Evolutionary conservation across 805 yeast species (phyloP).

Genomic region (Cephaloascus fragrans): DNA sequence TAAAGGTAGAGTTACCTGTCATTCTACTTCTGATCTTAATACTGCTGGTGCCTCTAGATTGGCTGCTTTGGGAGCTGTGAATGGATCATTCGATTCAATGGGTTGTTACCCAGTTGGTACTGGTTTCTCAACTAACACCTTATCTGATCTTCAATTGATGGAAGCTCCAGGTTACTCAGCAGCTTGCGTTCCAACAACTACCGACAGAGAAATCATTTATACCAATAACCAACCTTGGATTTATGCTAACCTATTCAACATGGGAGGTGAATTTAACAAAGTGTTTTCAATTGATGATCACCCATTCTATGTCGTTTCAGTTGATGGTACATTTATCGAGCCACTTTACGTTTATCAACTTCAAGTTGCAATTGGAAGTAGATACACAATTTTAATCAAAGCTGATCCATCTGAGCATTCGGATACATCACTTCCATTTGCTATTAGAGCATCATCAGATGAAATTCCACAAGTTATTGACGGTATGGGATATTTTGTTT

Average conservation of each 20-base stretch:
- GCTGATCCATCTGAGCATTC: slow-evolving; percentile 10
- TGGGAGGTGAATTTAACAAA: slow-evolving; percentile 23
- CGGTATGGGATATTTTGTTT: slow-evolving; percentile 14
- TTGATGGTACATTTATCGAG: slow-evolving; percentile 20
- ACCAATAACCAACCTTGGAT: slow-evolving; percentile 14
- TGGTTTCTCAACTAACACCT: slow-evolving; percentile 7
- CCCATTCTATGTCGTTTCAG: slow-evolving; percentile 15
- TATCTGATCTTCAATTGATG: slow-evolving; percentile 9
- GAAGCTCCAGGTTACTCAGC: slow-evolving; percentile 16
- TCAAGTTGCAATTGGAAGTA: slow-evolving; percentile 19
- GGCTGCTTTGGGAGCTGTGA: background rate
- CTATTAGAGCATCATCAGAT: slow-evolving; percentile 17
- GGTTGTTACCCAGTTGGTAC: slow-evolving; percentile 10
- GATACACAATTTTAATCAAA: slow-evolving; percentile 15
- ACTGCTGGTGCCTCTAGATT: slow-evolving; percentile 8
- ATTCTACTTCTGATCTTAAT: slow-evolving; percentile 4
- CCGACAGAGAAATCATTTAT: slow-evolving; percentile 9
- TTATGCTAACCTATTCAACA: slow-evolving; percentile 17
- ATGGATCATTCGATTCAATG: slow-evolving; percentile 9
- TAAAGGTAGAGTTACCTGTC: slow-evolving; percentile 17
- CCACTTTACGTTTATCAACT: slow-evolving; percentile 15
- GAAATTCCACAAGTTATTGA: slow-evolving; percentile 18
- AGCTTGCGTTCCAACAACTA: slow-evolving; percentile 11
- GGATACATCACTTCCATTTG: slow-evolving; percentile 9
- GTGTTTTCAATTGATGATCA: slow-evolving; percentile 23